These are phyloP conservation scores for Myxozyma vanderwaltii DNA, from an alignment of 805 yeast genomes.

Conservation along the genomic window DNA sequence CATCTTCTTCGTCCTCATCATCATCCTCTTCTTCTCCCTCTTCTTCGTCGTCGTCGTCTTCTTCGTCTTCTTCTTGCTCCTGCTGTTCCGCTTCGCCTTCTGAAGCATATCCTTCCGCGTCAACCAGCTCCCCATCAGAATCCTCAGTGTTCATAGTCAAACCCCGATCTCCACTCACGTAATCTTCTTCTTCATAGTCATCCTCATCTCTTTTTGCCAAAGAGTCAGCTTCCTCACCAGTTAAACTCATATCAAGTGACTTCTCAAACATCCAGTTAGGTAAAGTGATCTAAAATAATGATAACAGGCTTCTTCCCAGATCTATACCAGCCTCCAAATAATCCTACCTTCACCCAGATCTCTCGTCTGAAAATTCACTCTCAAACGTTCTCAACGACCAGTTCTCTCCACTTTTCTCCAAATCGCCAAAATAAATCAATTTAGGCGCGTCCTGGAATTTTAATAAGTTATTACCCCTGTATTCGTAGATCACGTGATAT, in stretches of 20 bases:
- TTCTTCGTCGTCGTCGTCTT: not conserved
- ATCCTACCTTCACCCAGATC: too few species aligned
- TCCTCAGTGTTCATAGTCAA: not conserved
- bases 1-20: constrained; percentile 1
- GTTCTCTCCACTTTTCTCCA: too few species aligned
- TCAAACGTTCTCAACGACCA: too few species aligned
- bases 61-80: not conserved
- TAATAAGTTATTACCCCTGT: too few species aligned
- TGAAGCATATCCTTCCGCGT: not conserved
- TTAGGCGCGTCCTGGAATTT: too few species aligned
- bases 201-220: not conserved
- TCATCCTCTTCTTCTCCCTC: constrained; percentile 1
- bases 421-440: too few species aligned
- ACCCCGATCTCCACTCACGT: not conserved
- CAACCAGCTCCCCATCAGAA: not conserved
- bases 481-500: too few species aligned
- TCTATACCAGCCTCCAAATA: too few species aligned
- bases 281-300: too few species aligned
- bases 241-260: not conserved
- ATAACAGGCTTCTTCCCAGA: too few species aligned
- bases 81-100: not conserved
- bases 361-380: too few species aligned
- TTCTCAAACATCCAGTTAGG: too few species aligned
- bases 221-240: not conserved
- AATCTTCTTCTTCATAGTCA: not conserved